These are phyloP conservation scores for Chlamydomonas reinhardtii DNA, from an alignment of 163 green algal genomes.

Conservation along the genomic window DNA sequence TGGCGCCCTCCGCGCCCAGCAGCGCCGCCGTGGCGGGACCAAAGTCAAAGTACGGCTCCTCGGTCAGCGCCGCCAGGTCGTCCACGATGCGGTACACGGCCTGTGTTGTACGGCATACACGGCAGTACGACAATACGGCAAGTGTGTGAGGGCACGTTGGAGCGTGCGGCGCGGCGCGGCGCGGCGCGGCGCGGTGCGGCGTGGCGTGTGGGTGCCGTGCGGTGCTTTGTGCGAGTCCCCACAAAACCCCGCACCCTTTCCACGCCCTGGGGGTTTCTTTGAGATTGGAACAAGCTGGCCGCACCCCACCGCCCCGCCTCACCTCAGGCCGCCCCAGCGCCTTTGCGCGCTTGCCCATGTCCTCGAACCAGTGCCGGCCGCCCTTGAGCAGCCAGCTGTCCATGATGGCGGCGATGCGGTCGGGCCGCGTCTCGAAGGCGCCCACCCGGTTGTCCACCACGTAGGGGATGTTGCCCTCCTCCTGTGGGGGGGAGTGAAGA, in stretches of 20 bases:
- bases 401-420: conserved; percentile 88
- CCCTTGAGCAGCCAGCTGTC: conserved; percentile 79
- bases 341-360: conserved; percentile 65
- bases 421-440: conserved; percentile 88
- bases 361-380: conserved; percentile 61
- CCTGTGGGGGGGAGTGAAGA: conserved; percentile 61
- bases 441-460: conserved; percentile 92
- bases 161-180: too few relatives aligned
- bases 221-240: too few relatives aligned
- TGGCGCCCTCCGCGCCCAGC: background rate
- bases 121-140: background rate
- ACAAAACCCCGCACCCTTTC: background rate
- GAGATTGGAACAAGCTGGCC: too few relatives aligned
- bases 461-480: conserved; percentile 97
- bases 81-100: conserved; percentile 74
- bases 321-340: conserved; percentile 57
- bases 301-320: background rate
- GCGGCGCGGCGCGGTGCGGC: too few relatives aligned
- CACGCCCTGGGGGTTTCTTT: background rate
- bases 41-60: conserved; percentile 50
- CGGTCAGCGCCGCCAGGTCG: conserved; percentile 69
- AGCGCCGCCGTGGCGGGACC: conserved; percentile 33
- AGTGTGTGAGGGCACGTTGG: background rate
- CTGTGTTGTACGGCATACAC: background rate
- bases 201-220: too few relatives aligned